Evolutionary conservation across 139 green algal genomes (phyloP), one percentile per base, ranked within the genome.

Genomic region (Chlamydomonas sp.): DNA sequence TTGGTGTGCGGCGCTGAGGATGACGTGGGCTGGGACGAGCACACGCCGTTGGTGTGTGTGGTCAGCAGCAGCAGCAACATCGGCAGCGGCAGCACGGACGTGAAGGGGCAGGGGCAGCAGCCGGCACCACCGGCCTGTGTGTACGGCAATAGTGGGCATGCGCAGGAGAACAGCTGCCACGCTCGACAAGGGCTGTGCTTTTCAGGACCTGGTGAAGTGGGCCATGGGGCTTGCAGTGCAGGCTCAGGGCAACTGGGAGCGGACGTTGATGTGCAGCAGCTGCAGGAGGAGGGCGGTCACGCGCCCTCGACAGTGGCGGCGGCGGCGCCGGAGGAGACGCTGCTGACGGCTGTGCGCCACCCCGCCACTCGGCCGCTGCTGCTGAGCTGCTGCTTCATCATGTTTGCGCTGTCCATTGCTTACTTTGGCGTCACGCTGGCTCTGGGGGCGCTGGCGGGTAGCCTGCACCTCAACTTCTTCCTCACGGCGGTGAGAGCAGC

Each of bases 341-440:
- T 86, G 18, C 16, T 61, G 1, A 79, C 69, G 5, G 81, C 81
- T 5, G 58, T 88, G 5, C 8, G 7, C 9, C 75, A 88, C 75
- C 76, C 63, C 63, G 84, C 31, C 18, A 83, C 79, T 6, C 85
- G 85, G 2, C 31, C 49, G 10, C 49, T 80, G 20, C 85, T 89
- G 9, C 78, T 89, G 5, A 79, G 61, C 3, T 16, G 57, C 4
- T 81, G 71, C 15, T 85, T 85, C 68, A 63, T 80, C 10, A 66
- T 85, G 60, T 85, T 85, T 5, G 7, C 75, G 18, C 63, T 88
- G 18, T 83, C 75, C 8, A 68, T 85, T 15, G 71, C 77, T 18
- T 80, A 84, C 61, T 85, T 61, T 12, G 85, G 85, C 9, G 85
- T 89, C 8, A 85, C 85, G 31, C 78, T 89, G 15, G 78, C 78